phyloP scores from a whole-genome alignment of 2,329 filamentous ascomycete species.

The Nemania sp. region DNA sequence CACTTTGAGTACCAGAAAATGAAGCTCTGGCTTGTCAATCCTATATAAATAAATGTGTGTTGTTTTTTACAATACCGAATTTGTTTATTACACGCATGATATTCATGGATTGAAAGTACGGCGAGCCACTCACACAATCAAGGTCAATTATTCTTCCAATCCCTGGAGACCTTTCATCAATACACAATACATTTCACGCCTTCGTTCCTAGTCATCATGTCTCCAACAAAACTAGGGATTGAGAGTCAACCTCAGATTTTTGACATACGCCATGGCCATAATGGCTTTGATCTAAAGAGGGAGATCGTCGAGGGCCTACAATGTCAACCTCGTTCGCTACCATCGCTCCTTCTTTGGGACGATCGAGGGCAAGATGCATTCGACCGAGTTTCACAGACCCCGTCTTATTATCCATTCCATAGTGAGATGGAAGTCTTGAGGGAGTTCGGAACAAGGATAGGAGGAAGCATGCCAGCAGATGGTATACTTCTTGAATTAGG shows the following conservation, averaged over 20 bases:
- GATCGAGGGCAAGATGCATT: constrained; percentile 5
- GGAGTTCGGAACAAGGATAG: background rate
- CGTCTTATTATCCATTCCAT: constrained; percentile 15
- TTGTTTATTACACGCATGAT: no score
- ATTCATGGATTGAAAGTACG: no score
- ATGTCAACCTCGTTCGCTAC: background rate
- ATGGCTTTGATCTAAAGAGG: background rate
- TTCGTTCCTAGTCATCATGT: background rate
- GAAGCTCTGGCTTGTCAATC: no score
- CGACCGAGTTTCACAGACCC: constrained; percentile 4
- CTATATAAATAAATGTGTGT: no score
- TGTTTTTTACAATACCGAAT: no score
- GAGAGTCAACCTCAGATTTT: background rate
- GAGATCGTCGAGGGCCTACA: constrained; percentile 1
- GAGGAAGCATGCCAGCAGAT: background rate
- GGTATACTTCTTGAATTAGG: constrained; percentile 8
- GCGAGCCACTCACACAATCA: no score
- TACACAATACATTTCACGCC: background rate
- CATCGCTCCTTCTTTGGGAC: constrained; percentile 14
- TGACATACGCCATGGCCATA: constrained; percentile 3
- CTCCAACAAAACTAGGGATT: background rate
- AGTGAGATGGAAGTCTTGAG: constrained; percentile 9
- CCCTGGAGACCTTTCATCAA: no score
- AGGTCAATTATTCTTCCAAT: no score
- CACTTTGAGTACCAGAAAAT: no score